Evolutionary conservation across 306 rosid genomes (phyloP).

Genomic region (Gynostemma pentaphyllum): DNA sequence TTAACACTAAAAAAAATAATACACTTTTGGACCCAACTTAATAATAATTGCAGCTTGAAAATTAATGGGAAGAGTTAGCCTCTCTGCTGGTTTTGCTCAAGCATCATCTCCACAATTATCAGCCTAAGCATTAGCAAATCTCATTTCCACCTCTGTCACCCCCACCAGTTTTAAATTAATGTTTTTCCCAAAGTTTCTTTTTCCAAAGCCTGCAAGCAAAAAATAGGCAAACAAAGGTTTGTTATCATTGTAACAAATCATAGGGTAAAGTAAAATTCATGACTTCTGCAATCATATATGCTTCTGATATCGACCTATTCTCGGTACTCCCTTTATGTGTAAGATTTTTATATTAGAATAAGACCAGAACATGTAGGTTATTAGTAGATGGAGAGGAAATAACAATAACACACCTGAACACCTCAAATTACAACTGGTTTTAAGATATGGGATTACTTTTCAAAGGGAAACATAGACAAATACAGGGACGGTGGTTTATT

Average conservation of each 20-base stretch:
- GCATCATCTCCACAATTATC: conserved; percentile 15
- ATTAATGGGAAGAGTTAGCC: neutral
- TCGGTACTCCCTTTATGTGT: too few species aligned
- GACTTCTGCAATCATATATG: neutral
- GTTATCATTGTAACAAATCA: neutral
- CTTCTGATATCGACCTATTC: too few species aligned
- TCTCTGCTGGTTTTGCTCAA: conserved; percentile 2
- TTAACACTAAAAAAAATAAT: neutral
- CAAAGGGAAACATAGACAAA: too few species aligned
- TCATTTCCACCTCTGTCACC: neutral
- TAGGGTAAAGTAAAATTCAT: too few species aligned
- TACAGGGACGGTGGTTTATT: too few species aligned
- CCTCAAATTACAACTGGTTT: too few species aligned
- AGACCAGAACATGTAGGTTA: too few species aligned
- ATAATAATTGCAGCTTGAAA: neutral
- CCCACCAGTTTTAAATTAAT: too few species aligned
- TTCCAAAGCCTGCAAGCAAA: neutral
- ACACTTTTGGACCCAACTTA: neutral
- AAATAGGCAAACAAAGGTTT: neutral
- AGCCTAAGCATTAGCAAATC: conserved; percentile 8
- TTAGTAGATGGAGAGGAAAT: too few species aligned
- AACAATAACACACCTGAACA: too few species aligned
- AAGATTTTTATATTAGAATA: too few species aligned
- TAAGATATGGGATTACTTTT: too few species aligned
- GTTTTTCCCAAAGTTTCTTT: neutral